Evolutionary conservation across 495 filamentous ascomycete genomes (phyloP).

Genomic region (Clavariopsis aquatica): DNA sequence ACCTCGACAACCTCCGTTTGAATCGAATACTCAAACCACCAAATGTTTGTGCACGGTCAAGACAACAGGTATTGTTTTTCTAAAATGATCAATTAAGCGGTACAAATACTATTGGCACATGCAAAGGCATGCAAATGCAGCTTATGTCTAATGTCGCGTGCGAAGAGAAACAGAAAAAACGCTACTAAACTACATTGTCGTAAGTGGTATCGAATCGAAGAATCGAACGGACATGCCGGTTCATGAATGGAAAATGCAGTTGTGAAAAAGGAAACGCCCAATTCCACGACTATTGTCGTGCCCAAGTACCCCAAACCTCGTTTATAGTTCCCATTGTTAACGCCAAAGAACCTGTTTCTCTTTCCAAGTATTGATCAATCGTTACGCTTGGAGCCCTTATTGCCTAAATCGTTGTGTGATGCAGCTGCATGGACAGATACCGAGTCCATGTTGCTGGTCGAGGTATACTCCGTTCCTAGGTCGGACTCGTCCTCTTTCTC

Average conservation of each 20-base stretch:
- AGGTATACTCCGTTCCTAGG: conserved; percentile 9
- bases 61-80: neutral
- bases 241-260: neutral
- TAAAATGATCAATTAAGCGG: neutral
- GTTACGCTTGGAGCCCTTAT: neutral
- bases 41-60: no score
- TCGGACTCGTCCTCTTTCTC: conserved; percentile 2
- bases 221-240: neutral
- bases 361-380: neutral
- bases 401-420: neutral
- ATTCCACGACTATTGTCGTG: neutral
- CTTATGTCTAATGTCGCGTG: neutral
- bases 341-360: neutral
- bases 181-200: conserved; percentile 15
- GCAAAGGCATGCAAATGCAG: neutral
- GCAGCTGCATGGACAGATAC: neutral
- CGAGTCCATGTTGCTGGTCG: conserved; percentile 9
- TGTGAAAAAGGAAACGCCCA: neutral
- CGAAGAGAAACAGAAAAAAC: neutral
- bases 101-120: neutral
- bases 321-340: neutral
- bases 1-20: no score
- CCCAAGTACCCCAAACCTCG: neutral
- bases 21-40: no score
- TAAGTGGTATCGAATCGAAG: conserved; percentile 13